Evolutionary conservation across 2,329 filamentous ascomycete species (phyloP).

Genomic region (Fusarium sp.): DNA sequence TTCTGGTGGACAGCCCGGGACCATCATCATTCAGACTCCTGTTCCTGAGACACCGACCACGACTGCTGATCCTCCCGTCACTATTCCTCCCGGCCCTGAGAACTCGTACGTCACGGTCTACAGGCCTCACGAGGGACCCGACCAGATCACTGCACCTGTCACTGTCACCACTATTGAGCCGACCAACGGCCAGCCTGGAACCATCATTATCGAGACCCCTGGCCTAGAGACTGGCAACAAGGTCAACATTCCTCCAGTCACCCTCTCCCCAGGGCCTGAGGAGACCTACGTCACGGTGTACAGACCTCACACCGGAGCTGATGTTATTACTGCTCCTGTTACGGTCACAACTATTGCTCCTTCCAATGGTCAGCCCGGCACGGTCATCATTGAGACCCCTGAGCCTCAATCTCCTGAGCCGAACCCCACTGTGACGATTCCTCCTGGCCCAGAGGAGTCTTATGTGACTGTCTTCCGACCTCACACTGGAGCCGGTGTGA

Average conservation of each 20-base stretch:
- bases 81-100: slow-evolving; percentile 16
- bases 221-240: neutral
- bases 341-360: slow-evolving; percentile 28
- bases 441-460: slow-evolving; percentile 4
- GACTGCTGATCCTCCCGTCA: neutral
- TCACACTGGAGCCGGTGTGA: slow-evolving; percentile 15
- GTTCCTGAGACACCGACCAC: neutral
- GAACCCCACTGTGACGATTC: slow-evolving; percentile 21
- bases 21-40: slow-evolving; percentile 7
- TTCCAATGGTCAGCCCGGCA: slow-evolving; percentile 13
- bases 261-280: neutral
- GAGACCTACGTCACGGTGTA: slow-evolving; percentile 10
- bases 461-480: slow-evolving; percentile 29
- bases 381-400: slow-evolving; percentile 26
- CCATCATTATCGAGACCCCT: slow-evolving; percentile 26
- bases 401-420: neutral
- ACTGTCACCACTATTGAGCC: slow-evolving; percentile 22
- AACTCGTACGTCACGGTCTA: slow-evolving; percentile 28
- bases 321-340: slow-evolving; percentile 13
- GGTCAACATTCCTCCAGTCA: neutral
- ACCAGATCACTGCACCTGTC: slow-evolving; percentile 17
- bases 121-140: slow-evolving; percentile 18
- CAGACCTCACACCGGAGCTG: slow-evolving; percentile 22
- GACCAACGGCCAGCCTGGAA: slow-evolving; percentile 14
- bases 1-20: neutral